These are phyloP conservation scores for Malassezia furfur DNA, from an alignment of 1,284 basidiomycete genomes.

Conservation along the genomic window DNA sequence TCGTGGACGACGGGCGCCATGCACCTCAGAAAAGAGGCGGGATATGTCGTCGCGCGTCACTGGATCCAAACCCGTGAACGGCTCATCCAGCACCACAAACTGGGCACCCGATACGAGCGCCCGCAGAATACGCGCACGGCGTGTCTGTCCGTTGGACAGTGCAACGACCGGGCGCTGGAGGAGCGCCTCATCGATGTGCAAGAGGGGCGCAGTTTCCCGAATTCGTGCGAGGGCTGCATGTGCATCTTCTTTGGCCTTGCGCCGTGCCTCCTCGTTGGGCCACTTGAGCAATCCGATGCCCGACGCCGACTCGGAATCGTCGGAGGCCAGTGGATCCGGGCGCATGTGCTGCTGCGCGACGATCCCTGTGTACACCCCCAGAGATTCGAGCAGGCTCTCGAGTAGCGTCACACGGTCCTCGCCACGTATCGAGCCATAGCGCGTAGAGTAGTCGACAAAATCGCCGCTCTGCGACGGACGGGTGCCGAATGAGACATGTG, in stretches of 20 bases:
- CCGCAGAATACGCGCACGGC: slow-evolving; percentile 71
- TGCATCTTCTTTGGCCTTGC: slow-evolving; percentile 13
- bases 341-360: slow-evolving; percentile 26
- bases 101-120: slow-evolving; percentile 60
- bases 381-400: slow-evolving; percentile 34
- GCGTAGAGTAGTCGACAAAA: slow-evolving; percentile 36
- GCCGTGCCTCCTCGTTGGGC: slow-evolving; percentile 9
- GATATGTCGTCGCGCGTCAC: slow-evolving; percentile 20
- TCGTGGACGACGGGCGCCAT: slow-evolving; percentile 51
- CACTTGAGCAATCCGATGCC: slow-evolving; percentile 28
- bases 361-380: slow-evolving; percentile 28
- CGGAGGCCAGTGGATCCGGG: slow-evolving; percentile 30
- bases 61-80: slow-evolving; percentile 28
- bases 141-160: slow-evolving; percentile 85
- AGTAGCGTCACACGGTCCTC: slow-evolving; percentile 37
- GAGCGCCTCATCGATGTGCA: slow-evolving; percentile 28
- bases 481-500: slow-evolving; percentile 33
- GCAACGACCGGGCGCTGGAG: slow-evolving; percentile 48
- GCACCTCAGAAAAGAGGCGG: slow-evolving; percentile 55
- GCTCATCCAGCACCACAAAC: slow-evolving; percentile 51
- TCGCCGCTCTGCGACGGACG: slow-evolving; percentile 15
- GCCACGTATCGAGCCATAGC: slow-evolving; percentile 43
- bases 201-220: slow-evolving; percentile 21
- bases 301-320: not conserved
- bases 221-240: slow-evolving; percentile 20